phyloP scores from a whole-genome alignment of 805 yeast genomes.

The Pichia heedii region DNA sequence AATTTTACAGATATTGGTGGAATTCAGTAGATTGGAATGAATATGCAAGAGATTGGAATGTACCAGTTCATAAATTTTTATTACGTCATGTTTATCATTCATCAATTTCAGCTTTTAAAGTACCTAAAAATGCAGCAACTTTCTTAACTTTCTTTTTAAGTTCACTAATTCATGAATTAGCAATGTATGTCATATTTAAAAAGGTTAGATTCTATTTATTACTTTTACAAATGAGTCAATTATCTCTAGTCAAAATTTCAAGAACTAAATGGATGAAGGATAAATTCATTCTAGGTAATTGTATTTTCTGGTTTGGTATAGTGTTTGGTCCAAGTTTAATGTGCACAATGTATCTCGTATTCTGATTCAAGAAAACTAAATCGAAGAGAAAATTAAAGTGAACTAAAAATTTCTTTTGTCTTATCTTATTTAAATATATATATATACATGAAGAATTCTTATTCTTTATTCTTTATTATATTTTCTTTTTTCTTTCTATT shows the following conservation, averaged over 20 bases:
- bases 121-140: slow-evolving; percentile 63
- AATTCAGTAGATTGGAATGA: slow-evolving; percentile 89
- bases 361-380: too few relatives aligned
- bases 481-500: slow-evolving; percentile 1
- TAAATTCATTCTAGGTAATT: slow-evolving; percentile 59
- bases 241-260: slow-evolving; percentile 66
- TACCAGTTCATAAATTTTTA: slow-evolving; percentile 84
- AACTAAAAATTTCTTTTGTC: too few relatives aligned
- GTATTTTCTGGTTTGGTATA: slow-evolving; percentile 86
- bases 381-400: too few relatives aligned
- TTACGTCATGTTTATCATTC: slow-evolving; percentile 92
- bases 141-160: slow-evolving; percentile 71
- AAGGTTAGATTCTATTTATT: slow-evolving; percentile 74
- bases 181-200: slow-evolving; percentile 82
- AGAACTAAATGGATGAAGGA: slow-evolving; percentile 49
- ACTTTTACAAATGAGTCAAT: slow-evolving; percentile 75
- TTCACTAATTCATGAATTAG: slow-evolving; percentile 78
- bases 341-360: slow-evolving; percentile 75
- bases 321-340: slow-evolving; percentile 83
- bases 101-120: slow-evolving; percentile 63
- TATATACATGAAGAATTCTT: too few relatives aligned
- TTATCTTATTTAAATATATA: neutral
- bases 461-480: too few relatives aligned
- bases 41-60: slow-evolving; percentile 89
- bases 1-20: slow-evolving; percentile 98